phyloP scores from a whole-genome alignment of 23 red algal species.

The Gracilaria vermiculophylla region DNA sequence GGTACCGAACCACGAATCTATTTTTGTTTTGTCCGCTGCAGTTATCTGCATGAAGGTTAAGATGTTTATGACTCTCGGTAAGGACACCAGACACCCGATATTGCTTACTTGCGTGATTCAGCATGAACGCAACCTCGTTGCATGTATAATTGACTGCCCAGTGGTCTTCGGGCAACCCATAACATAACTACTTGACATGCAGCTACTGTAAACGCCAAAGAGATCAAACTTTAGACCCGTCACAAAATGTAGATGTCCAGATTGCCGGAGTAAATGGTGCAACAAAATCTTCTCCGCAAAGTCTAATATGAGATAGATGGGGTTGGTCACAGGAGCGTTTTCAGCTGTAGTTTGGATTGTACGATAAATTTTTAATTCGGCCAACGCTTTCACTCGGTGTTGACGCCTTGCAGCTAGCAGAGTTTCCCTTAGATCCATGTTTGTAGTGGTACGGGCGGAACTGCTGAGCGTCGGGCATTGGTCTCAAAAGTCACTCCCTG shows the following conservation, averaged over 20 bases:
- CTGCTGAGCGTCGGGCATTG: neutral
- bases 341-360: neutral
- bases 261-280: no score
- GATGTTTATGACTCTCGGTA: constrained; percentile 4
- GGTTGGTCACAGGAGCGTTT: neutral
- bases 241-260: no score
- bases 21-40: no score
- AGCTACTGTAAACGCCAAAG: constrained; percentile 39
- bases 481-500: constrained; percentile 31
- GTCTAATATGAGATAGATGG: constrained; percentile 40
- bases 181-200: neutral
- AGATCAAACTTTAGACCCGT: constrained; percentile 57
- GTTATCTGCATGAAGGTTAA: no score
- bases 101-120: neutral
- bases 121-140: neutral
- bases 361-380: neutral
- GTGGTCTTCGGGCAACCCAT: constrained; percentile 21
- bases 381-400: neutral
- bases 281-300: no score
- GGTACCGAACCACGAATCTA: no score
- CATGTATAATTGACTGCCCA: constrained; percentile 24
- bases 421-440: neutral
- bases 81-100: neutral
- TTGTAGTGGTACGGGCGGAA: neutral
- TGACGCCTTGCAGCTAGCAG: neutral